Percentiles rank a stretch among this genome's conserved stretches.
Evolutionary conservation across 495 filamentous ascomycete genomes (phyloP).

Genomic region (Margaritispora aquatica): DNA sequence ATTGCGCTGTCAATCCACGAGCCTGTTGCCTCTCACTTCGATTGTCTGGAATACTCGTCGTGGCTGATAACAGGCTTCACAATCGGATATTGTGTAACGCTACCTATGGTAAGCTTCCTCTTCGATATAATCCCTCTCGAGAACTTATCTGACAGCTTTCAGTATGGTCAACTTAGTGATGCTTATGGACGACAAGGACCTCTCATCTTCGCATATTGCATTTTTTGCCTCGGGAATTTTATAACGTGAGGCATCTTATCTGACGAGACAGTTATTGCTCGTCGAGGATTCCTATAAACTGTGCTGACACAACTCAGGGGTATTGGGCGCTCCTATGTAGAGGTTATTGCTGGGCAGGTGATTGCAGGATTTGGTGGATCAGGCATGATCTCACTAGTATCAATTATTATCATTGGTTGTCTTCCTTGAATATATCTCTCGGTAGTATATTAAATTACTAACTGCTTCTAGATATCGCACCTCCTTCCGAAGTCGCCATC

Average conservation of each 20-base stretch:
- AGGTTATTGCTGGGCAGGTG: constrained; percentile 50
- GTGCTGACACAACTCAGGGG: constrained; percentile 33
- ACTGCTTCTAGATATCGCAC: constrained; percentile 46
- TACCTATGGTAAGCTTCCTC: constrained; percentile 27
- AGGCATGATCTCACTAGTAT: constrained; percentile 49
- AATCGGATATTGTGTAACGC: constrained; percentile 30
- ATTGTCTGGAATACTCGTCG: constrained; percentile 23
- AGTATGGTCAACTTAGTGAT: constrained; percentile 69
- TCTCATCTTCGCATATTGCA: constrained; percentile 46
- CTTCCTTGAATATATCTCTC: not conserved
- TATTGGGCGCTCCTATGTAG: constrained; percentile 41
- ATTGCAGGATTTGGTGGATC: constrained; percentile 53
- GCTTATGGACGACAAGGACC: constrained; percentile 79
- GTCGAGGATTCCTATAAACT: not conserved
- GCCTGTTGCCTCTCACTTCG: constrained; percentile 30
- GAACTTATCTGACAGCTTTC: constrained; percentile 17
- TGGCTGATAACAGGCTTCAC: constrained; percentile 32
- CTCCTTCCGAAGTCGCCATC: constrained; percentile 53
- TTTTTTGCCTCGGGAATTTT: constrained; percentile 29
- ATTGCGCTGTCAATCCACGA: constrained; percentile 29
- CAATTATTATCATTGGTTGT: constrained; percentile 56
- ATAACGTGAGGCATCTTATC: constrained; percentile 26
- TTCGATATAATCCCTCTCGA: not conserved
- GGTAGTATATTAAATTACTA: not conserved
- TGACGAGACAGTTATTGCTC: not conserved